Conservation (phyloP, 768 basidiomycete genomes). For the Leucosporidium yakuticum region DNA sequence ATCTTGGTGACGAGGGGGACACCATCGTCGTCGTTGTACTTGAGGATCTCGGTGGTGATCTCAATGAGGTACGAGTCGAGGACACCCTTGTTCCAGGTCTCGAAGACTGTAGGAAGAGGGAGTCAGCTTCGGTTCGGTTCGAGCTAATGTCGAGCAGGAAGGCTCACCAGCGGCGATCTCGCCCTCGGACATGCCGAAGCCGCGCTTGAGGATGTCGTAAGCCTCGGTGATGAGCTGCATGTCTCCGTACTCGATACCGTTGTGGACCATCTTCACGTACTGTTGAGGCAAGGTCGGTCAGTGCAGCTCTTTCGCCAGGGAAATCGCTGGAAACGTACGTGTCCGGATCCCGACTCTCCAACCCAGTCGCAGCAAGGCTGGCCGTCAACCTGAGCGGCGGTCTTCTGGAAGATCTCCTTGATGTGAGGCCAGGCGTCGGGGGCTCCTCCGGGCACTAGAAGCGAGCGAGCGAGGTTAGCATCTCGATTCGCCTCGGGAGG, state of each 20-base stretch:
- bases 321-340: conserved; percentile 11
- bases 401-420: conserved; percentile 98
- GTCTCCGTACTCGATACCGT: conserved; percentile 86
- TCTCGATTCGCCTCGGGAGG: too few relatives aligned
- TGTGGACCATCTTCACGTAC: conserved; percentile 99
- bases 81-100: conserved; percentile 95
- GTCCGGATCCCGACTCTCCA: conserved; percentile 63
- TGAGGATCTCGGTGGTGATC: conserved; percentile 89
- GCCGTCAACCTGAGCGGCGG: conserved; percentile 87
- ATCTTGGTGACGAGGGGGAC: conserved; percentile 86
- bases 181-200: conserved; percentile 72
- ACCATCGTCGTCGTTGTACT: conserved; percentile 93
- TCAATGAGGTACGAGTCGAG: conserved; percentile 99
- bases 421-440: conserved; percentile 89
- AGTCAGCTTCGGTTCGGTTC: too few relatives aligned
- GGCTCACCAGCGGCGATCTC: conserved; percentile 68
- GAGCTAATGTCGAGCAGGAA: too few relatives aligned
- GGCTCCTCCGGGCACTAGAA: conserved; percentile 85
- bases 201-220: conserved; percentile 96
- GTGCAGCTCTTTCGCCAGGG: neutral
- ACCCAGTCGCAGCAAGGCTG: conserved; percentile 99
- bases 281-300: conserved; percentile 49
- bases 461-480: neutral
- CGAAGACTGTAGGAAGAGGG: conserved; percentile 57
- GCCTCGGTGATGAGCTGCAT: conserved; percentile 99